Percentiles rank a stretch among this genome's conserved stretches.
Evolutionary conservation across 129 eudicot species (phyloP).

Genomic region (Heracleum sosnowskyi): DNA sequence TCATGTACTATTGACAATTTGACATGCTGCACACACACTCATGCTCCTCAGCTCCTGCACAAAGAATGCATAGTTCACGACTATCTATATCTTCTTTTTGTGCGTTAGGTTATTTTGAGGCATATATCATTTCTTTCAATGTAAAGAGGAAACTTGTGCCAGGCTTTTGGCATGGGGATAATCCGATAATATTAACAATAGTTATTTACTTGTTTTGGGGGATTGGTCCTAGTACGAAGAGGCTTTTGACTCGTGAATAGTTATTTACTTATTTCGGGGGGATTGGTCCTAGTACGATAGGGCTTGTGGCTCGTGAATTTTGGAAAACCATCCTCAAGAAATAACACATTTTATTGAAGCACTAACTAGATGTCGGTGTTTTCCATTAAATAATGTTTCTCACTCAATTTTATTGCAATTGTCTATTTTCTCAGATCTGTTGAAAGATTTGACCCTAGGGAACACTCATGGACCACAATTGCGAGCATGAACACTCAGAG

Average conservation of each 20-base stretch:
- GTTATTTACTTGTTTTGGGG: not conserved
- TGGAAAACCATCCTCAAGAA: not conserved
- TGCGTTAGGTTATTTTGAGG: not conserved
- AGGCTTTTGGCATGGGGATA: not conserved
- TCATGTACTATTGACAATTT: too few relatives aligned
- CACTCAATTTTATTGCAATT: not conserved
- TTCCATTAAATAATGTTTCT: not conserved
- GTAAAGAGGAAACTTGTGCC: not conserved
- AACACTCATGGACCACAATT: constrained; percentile 64
- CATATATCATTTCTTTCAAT: not conserved
- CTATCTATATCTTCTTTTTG: not conserved
- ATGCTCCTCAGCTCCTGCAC: constrained; percentile 5
- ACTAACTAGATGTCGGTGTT: not conserved
- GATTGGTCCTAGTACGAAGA: not conserved
- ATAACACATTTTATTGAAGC: not conserved
- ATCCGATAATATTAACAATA: not conserved
- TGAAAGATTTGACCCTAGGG: constrained; percentile 94
- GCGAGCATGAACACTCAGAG: constrained; percentile 55
- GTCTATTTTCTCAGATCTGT: constrained; percentile 40
- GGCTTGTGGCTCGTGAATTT: not conserved
- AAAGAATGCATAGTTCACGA: not conserved
- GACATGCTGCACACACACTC: not conserved
- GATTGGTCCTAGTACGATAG: not conserved
- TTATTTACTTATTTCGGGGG: not conserved
- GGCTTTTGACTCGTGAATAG: not conserved